A percentile compares a stretch with the other conserved stretches of the same genome.
phyloP scores from a whole-genome alignment of 2,329 filamentous ascomycete species.

The Emydomyces testavorans region DNA sequence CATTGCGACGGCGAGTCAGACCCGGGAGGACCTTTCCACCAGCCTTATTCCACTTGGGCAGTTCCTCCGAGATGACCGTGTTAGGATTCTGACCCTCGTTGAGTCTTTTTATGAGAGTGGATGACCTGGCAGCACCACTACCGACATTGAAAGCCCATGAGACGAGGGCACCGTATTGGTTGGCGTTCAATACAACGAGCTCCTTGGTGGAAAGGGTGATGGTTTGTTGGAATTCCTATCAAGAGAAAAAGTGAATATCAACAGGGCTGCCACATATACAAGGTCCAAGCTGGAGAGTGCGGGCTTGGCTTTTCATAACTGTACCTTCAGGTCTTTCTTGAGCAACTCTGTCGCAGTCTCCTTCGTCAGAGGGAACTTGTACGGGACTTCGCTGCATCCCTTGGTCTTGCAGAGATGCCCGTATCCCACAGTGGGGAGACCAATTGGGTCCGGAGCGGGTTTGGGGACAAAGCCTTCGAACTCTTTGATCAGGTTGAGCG shows the following conservation, averaged over 20 bases:
- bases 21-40: constrained; percentile 33
- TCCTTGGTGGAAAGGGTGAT: constrained; percentile 29
- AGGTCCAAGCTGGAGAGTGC: neutral
- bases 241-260: neutral
- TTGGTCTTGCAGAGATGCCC: constrained; percentile 39
- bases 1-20: constrained; percentile 34
- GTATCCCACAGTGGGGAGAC: constrained; percentile 41
- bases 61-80: constrained; percentile 36
- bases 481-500: constrained; percentile 29
- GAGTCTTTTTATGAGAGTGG: constrained; percentile 35
- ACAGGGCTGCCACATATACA: neutral
- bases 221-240: constrained; percentile 29
- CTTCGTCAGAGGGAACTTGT: constrained; percentile 37
- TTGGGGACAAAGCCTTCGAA: constrained; percentile 28
- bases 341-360: constrained; percentile 35
- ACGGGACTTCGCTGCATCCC: constrained; percentile 38
- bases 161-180: constrained; percentile 44
- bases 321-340: constrained; percentile 31
- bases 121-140: constrained; percentile 32
- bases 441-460: constrained; percentile 33
- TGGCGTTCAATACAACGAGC: constrained; percentile 36
- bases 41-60: constrained; percentile 41
- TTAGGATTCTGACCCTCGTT: constrained; percentile 36
- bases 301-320: neutral
- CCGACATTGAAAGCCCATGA: constrained; percentile 45